Evolutionary conservation across 2,329 filamentous ascomycete species (phyloP), one percentile per base, ranked within the genome.

Genomic region (Arthrobotrys sphaeroides): DNA sequence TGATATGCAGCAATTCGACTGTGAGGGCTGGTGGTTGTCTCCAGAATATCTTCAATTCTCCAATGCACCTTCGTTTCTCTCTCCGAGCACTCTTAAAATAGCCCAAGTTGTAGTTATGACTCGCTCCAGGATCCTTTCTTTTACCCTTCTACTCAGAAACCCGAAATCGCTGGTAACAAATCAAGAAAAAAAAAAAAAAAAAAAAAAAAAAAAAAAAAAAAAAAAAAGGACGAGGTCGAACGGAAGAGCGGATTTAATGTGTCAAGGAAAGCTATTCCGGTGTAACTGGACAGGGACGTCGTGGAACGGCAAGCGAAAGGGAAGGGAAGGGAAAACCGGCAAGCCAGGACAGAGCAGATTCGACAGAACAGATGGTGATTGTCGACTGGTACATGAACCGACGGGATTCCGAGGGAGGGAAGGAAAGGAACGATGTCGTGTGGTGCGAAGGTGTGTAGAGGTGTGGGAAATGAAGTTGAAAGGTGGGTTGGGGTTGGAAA

Each of bases 211-310:
- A n/a, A n/a, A n/a, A n/a, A n/a, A n/a, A n/a, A n/a, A n/a, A n/a
- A n/a, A n/a, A n/a, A n/a, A n/a, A n/a, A n/a, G n/a, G n/a, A n/a
- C n/a, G n/a, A 47, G 16, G 62, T 67, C 43, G 62, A 66, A 51
- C 22, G 55, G 55, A 59, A 47, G 20, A 38, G 70, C 55, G 62
- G 70, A 55, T 61, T 74, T 61, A 61, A 74, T 53, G 69, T 74
- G 69, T 74, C 69, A 67, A 61, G n/a, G n/a, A 66, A 66, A 66
- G 47, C 61, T 53, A 57, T 42, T 62, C 62, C 62, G 42, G 70
- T 74, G 70, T 68, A 74, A 74, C 70, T 36, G 16, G 38, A 53
- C 49, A n/a, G 38, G 38, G 57, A 68, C 26, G 55, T 73, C 45
- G 61, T 74, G 62, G 45, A 68, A 67, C 70, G 36, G 55, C 55